Evolutionary conservation across 139 green algal genomes (phyloP), one percentile per base, ranked within the genome.

Genomic region (Limnomonas spitsbergensis): DNA sequence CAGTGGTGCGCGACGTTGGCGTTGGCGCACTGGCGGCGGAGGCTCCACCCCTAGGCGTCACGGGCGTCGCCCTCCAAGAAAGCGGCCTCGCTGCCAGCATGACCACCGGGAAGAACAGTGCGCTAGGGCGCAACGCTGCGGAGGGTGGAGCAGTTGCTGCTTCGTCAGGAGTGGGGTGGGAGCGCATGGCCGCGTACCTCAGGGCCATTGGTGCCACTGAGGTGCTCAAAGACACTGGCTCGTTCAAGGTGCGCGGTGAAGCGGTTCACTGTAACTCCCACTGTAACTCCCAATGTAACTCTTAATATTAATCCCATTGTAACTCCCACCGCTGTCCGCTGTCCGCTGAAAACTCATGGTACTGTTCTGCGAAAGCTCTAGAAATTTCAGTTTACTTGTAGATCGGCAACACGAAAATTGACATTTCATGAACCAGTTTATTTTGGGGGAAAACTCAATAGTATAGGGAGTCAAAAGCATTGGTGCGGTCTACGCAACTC

Each of bases 201-300:
- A 74, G 24, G 37, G 72, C 38, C 1, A 78, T 97, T 54, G 94
- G 94, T 1, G 94, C 94, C 0, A 85, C 88, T 0, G 78, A 91
- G 52, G 84, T 95, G 38, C 73, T 97, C 20, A 38, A 31, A 6
- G 93, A 97, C 82, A 66, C 79, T 35, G 90, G 88, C 9, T 91
- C 85, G 34, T 40, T 97, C 32, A 84, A 84, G 81, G 81, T 91
- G 47, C 61, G 14, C 72, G 1, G n/a, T n/a, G n/a, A n/a, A n/a
- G n/a, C n/a, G n/a, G n/a, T n/a, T n/a, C n/a, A 26, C 38, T 70
- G 53, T 4, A 53, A 54, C 42, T 54, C 7, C 42, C 42, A 54
- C 42, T 54, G 42, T 27, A 24, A 54, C 42, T 54, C 7, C 42
- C 42, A 54, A 6, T 54, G 42, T 27, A 24, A 54, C 42, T 54